Base-by-base conservation (phyloP, 78 protist species). In the Isochrysis galbana region DNA sequence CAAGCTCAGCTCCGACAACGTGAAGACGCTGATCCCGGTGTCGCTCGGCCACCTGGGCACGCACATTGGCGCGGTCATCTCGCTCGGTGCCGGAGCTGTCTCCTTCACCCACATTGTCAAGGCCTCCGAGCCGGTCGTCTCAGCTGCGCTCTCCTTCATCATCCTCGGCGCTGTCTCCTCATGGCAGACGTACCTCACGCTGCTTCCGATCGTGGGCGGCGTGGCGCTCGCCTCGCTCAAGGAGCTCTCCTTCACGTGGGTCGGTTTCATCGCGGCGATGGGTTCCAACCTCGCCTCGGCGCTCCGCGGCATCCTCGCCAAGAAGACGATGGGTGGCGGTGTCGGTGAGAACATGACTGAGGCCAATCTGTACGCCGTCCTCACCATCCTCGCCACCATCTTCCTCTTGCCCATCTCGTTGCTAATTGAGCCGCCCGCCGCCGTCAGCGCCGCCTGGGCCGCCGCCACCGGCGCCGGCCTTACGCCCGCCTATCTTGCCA, bases 21-120 rank as follows among this genome's bases (percentile, higher is more conserved):
- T 41, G 32, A 23, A 23, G 47, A 39, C 32, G 86, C 86, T 77
- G 48, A 34, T 70, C 41, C 80, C 80, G 19, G 80, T 70, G 41
- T 70, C 80, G 36, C 80, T 70, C 21, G 80, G 80, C 41, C 80
- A 70, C 80, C 80, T 70, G 23, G 80, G 47, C 42, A 77, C 86
- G 46, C 86, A 77, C 86, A 39, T 77, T n/a, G 86, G 86, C 86
- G 86, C 42, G 23, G 86, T 77, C 42, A 41, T 77, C 86, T 77
- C 86, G 86, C 45, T 77, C 86, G 86, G 86, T 46, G 47, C 48
- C n/a, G 86, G 86, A 11, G 86, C 86, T 17, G 45, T 77, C 48
- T 77, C 86, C 23, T 77, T 77, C 86, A 77, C 86, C 7, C 86
- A 77, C 86, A 39, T 77, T 5, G 3, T 77, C 86, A 77, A 77